These are phyloP conservation scores for Colletotrichum liaoningense DNA, from an alignment of 2,329 filamentous ascomycete species.

Conservation along the genomic window DNA sequence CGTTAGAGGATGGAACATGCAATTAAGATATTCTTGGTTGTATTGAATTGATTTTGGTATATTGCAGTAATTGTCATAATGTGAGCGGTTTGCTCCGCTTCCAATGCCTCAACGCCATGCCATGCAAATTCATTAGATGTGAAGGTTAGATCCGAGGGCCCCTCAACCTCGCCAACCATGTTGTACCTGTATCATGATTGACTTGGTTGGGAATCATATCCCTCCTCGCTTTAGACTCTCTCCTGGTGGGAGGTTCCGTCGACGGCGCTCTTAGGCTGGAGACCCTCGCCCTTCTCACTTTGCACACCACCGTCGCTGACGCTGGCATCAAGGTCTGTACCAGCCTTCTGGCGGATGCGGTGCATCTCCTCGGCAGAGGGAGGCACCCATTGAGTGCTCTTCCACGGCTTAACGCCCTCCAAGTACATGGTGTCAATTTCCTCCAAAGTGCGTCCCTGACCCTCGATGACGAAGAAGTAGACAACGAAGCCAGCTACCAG, in stretches of 20 bases:
- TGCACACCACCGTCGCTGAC: conserved; percentile 10
- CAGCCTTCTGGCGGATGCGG: conserved; percentile 53
- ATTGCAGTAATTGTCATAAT: background rate
- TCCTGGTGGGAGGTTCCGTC: conserved; percentile 20
- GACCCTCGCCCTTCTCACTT: conserved; percentile 17
- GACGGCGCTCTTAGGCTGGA: background rate
- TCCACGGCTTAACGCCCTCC: conserved; percentile 70
- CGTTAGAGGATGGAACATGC: background rate
- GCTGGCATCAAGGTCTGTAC: conserved; percentile 49
- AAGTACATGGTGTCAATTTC: conserved; percentile 86
- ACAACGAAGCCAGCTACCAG: conserved; percentile 73
- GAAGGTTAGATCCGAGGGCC: accelerated
- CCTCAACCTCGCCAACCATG: background rate
- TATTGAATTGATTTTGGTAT: background rate
- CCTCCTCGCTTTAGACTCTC: background rate
- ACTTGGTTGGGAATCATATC: background rate
- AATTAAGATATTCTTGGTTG: background rate
- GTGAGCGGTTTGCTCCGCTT: background rate
- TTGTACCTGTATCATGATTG: background rate
- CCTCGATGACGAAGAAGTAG: conserved; percentile 83
- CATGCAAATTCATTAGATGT: conserved; percentile 3
- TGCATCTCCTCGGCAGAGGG: conserved; percentile 57
- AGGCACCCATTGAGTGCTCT: conserved; percentile 66
- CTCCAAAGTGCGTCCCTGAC: conserved; percentile 78
- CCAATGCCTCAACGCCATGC: conserved; percentile 14